Evolutionary conservation across 345 rosid species (phyloP).

Genomic region (Boechera stricta): DNA sequence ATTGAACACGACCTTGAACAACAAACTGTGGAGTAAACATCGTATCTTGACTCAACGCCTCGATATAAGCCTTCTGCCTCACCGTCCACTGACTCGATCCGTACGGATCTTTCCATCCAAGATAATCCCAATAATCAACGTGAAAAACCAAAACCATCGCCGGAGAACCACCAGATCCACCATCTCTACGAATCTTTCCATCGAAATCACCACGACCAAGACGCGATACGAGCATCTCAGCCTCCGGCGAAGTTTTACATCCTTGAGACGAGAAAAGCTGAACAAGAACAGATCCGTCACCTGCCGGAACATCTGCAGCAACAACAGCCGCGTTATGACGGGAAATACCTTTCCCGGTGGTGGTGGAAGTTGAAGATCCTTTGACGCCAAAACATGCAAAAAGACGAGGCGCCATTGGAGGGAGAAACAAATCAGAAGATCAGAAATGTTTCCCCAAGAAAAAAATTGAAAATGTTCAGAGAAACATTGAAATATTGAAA

Average conservation of each 20-base stretch:
- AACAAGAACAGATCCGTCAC: slow-evolving; percentile 64
- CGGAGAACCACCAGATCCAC: slow-evolving; percentile 54
- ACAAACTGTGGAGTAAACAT: slow-evolving; percentile 92
- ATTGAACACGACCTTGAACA: slow-evolving; percentile 71
- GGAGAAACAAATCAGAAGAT: slow-evolving; percentile 31
- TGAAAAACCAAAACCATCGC: slow-evolving; percentile 70
- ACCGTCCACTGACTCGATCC: slow-evolving; percentile 81
- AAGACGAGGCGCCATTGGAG: slow-evolving; percentile 70
- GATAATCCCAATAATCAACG: slow-evolving; percentile 88
- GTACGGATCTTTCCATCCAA: slow-evolving; percentile 92
- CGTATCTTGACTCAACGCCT: slow-evolving; percentile 75
- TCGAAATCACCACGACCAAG: slow-evolving; percentile 85
- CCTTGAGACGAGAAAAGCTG: slow-evolving; percentile 93
- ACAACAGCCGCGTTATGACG: slow-evolving; percentile 26
- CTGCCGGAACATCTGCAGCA: slow-evolving; percentile 50
- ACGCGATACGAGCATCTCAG: slow-evolving; percentile 77
- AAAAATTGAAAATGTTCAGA: slow-evolving; percentile 21
- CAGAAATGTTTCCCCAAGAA: slow-evolving; percentile 40
- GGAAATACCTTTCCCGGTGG: slow-evolving; percentile 29
- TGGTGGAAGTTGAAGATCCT: slow-evolving; percentile 35
- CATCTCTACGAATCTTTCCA: slow-evolving; percentile 35
- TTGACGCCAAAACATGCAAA: slow-evolving; percentile 63
- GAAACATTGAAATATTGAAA: slow-evolving; percentile 20
- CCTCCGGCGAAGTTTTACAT: slow-evolving; percentile 77
- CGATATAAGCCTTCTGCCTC: slow-evolving; percentile 82